These are phyloP conservation scores for Bryoglossum gracile DNA, from an alignment of 495 filamentous ascomycete genomes.

Conservation along the genomic window DNA sequence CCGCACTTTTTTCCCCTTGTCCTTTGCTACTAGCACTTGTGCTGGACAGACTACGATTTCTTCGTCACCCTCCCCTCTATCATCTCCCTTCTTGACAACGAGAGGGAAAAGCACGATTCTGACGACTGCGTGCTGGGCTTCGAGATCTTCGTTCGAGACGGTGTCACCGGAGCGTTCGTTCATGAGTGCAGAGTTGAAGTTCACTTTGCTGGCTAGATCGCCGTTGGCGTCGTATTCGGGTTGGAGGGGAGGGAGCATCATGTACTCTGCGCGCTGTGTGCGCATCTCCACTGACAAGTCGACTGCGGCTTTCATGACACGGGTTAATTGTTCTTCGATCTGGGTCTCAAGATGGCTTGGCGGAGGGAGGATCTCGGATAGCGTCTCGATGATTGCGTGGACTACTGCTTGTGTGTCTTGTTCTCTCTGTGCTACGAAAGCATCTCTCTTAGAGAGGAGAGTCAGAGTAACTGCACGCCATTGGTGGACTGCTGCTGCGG, in stretches of 20 bases:
- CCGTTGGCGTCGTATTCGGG: conserved; percentile 92
- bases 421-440: conserved; percentile 67
- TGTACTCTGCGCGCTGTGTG: conserved; percentile 88
- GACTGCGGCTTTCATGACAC: conserved; percentile 75
- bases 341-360: conserved; percentile 66
- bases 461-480: conserved; percentile 95
- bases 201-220: conserved; percentile 72
- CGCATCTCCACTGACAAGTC: conserved; percentile 93
- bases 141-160: conserved; percentile 66
- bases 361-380: conserved; percentile 73
- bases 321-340: conserved; percentile 71
- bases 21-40: conserved; percentile 68
- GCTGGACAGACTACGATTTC: conserved; percentile 91
- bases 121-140: conserved; percentile 67
- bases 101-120: conserved; percentile 89
- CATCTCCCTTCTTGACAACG: conserved; percentile 90
- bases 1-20: conserved; percentile 15
- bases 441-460: conserved; percentile 66
- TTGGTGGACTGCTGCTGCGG: conserved; percentile 74
- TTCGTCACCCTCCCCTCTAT: conserved; percentile 73
- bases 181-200: conserved; percentile 87
- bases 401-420: conserved; percentile 86
- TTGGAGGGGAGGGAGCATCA: conserved; percentile 93
- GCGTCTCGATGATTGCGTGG: conserved; percentile 70
- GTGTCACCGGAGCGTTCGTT: conserved; percentile 75